Evolutionary conservation across 331 rosid genomes (phyloP), one percentile per base, ranked within the genome.

Genomic region (Saraca asoca): DNA sequence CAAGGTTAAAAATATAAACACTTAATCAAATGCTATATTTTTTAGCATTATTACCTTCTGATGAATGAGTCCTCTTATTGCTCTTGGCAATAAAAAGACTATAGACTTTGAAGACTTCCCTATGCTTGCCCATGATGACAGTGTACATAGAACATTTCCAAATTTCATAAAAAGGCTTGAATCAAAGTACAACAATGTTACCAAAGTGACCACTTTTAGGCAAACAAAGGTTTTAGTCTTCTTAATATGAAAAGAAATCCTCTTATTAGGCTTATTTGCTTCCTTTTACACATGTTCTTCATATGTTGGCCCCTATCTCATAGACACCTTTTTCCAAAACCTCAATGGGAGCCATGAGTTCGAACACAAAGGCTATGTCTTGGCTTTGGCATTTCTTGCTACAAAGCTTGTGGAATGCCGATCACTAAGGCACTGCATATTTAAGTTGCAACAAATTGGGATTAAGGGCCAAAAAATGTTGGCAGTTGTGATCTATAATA

Each of bases 31-130:
- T 58, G 87, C 98, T 63, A 86, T 89, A 18, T 46, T 85, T 71
- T 77, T 87, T 59, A 83, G 91, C 46, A 44, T 81, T 49, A 83
- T 91, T 45, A 80, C 91, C 19, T 87, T 91, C 73, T 78, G 92
- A 62, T 89, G 98, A 96, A 78, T 89, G 71, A 83, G 80, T 77
- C 81, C 85, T 56, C 76, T 89, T 9, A 83, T 91, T 69, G 69
- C 85, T 2, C 10, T 48, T 43, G 96, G 98, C 13, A 72, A 82
- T 48, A 79, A 80, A 69, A 91, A 85, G 84, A 71, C 85, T 29
- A 79, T 91, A 63, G 87, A 80, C 76, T 82, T 83, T 74, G 88
- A 82, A 70, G 95, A 92, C 54, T 88, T 92, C 64, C 98, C 98
- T 41, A 77, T 83, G 44, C 96, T 89, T 58, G 77, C 73, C 12